These are phyloP conservation scores for Pichia sp. DNA, from an alignment of 1,139 yeast genomes.

Conservation along the genomic window DNA sequence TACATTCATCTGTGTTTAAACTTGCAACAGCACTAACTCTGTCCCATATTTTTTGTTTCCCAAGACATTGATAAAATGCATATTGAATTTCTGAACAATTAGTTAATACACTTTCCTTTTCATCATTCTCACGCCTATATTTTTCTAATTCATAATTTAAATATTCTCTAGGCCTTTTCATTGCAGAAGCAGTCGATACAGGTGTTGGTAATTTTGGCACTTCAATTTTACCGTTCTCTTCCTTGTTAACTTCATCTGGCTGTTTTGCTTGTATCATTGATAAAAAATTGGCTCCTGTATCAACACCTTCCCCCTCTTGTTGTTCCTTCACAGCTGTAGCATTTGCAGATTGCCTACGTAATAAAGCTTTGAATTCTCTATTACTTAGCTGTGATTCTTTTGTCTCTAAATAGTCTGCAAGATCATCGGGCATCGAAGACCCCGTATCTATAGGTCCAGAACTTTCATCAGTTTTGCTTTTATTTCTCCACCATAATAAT, in stretches of 20 bases:
- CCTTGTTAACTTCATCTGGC: neutral
- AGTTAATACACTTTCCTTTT: constrained; percentile 24
- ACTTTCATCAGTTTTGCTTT: neutral
- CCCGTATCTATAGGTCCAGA: neutral
- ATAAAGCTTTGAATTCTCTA: constrained; percentile 25
- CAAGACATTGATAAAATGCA: constrained; percentile 25
- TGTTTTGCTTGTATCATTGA: constrained; percentile 5
- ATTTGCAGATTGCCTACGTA: constrained; percentile 18
- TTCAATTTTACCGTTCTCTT: neutral
- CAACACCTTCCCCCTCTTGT: neutral
- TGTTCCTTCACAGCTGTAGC: constrained; percentile 2
- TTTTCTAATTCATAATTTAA: constrained; percentile 16
- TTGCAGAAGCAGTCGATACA: constrained; percentile 6
- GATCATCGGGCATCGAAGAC: constrained; percentile 20
- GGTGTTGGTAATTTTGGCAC: constrained; percentile 3
- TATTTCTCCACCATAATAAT: neutral
- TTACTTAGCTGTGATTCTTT: constrained; percentile 26
- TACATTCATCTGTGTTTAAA: constrained; percentile 21
- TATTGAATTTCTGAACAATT: constrained; percentile 30
- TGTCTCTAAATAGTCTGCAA: constrained; percentile 19
- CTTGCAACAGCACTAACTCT: constrained; percentile 18
- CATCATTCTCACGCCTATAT: constrained; percentile 25
- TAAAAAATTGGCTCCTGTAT: constrained; percentile 3
- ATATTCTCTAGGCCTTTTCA: constrained; percentile 13
- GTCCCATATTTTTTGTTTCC: constrained; percentile 14